phyloP scores from a whole-genome alignment of 2,329 filamentous ascomycete species.

The Xylaria sp. region DNA sequence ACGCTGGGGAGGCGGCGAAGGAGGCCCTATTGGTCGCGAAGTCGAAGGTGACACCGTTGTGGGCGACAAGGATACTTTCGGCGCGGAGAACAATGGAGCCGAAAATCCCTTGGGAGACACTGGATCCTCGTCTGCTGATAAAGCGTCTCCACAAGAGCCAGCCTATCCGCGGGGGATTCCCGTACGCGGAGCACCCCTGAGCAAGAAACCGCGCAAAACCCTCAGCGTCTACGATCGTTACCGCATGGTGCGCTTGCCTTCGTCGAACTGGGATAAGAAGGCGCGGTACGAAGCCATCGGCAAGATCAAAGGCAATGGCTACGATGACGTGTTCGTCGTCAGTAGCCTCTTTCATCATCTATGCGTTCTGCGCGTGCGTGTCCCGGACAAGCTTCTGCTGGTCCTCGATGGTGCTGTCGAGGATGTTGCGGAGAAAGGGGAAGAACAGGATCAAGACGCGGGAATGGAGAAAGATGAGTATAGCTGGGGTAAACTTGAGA shows the following conservation, averaged over 20 bases:
- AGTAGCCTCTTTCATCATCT: conserved; percentile 72
- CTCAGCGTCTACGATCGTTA: conserved; percentile 72
- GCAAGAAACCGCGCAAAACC: conserved; percentile 65
- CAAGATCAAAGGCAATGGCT: conserved; percentile 57
- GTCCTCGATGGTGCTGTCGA: conserved; percentile 61
- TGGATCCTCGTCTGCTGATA: conserved; percentile 9
- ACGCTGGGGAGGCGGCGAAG: conserved; percentile 72
- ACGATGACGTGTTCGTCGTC: conserved; percentile 71
- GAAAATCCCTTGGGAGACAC: conserved; percentile 3
- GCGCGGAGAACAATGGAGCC: conserved; percentile 8
- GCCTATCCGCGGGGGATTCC: conserved; percentile 36
- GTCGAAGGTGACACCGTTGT: conserved; percentile 59
- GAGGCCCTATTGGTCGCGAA: conserved; percentile 72
- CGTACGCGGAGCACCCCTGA: conserved; percentile 47
- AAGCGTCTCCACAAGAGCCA: conserved; percentile 11
- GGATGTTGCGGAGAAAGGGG: conserved; percentile 18
- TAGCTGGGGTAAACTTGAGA: conserved; percentile 64
- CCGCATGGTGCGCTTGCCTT: conserved; percentile 69
- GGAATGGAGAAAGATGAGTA: conserved; percentile 42
- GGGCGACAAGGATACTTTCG: conserved; percentile 58
- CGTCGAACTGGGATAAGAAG: conserved; percentile 70
- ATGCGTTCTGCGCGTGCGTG: conserved; percentile 67
- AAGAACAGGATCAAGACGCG: neutral
- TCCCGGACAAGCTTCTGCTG: conserved; percentile 63
- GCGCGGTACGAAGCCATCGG: conserved; percentile 68